Conservation (phyloP, 2,329 filamentous ascomycete genomes). For the Exophiala alcalophila region DNA sequence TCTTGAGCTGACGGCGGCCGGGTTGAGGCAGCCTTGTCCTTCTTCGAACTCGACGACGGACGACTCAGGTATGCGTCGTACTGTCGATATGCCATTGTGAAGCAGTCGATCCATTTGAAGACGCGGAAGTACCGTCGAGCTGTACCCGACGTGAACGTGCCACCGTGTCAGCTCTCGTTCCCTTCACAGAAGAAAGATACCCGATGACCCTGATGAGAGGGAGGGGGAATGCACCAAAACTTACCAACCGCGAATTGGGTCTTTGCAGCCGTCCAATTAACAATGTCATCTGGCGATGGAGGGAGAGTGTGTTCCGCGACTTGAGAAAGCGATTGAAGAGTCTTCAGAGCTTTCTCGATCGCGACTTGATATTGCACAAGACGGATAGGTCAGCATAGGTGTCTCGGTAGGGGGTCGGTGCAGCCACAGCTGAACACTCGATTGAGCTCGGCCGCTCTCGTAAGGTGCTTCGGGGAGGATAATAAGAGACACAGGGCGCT, state of each 20-base stretch:
- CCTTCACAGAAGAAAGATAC: conserved; percentile 22
- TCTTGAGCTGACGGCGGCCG: conserved; percentile 17
- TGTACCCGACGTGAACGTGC: too few relatives aligned
- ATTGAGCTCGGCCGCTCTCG: too few relatives aligned
- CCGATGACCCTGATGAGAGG: conserved; percentile 40
- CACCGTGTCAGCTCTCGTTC: conserved; percentile 8
- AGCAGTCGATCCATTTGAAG: conserved; percentile 65
- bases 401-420: too few relatives aligned
- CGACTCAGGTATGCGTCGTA: conserved; percentile 29
- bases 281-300: conserved; percentile 32
- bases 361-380: conserved; percentile 5
- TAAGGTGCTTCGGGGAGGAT: not conserved
- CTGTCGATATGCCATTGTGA: conserved; percentile 50
- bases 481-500: too few relatives aligned
- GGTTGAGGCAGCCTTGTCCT: conserved; percentile 18
- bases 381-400: not conserved
- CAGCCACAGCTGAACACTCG: too few relatives aligned
- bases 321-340: conserved; percentile 39
- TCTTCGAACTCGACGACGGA: conserved; percentile 21
- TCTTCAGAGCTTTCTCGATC: conserved; percentile 40
- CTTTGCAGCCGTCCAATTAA: conserved; percentile 39
- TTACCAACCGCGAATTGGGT: conserved; percentile 17
- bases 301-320: conserved; percentile 31
- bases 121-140: conserved; percentile 64
- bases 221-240: not conserved